Percentiles rank a stretch among this genome's conserved stretches.
phyloP scores from a whole-genome alignment of 2,329 filamentous ascomycete genomes.

The Colletotrichum aenigma region DNA sequence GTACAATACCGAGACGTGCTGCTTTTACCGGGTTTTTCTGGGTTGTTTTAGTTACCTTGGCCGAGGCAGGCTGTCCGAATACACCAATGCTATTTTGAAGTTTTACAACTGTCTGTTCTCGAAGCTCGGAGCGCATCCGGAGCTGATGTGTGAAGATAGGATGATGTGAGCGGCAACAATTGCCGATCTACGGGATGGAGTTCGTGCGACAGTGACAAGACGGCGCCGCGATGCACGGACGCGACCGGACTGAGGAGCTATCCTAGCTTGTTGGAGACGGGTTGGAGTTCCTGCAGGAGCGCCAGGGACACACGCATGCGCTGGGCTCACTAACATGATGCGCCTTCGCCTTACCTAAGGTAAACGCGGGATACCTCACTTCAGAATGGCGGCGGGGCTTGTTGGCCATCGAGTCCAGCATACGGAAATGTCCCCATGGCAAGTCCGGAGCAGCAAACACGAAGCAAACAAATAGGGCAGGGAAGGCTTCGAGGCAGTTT shows the following conservation, averaged over 20 bases:
- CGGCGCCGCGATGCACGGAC: neutral
- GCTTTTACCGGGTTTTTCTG: conserved; percentile 22
- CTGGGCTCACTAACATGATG: neutral
- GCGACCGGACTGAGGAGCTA: neutral
- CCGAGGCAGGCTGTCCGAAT: conserved; percentile 16
- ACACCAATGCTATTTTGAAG: conserved; percentile 17
- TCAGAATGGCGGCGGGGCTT: neutral
- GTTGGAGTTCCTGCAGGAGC: conserved; percentile 5
- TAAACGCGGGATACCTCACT: neutral
- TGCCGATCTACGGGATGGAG: neutral
- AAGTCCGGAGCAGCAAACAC: neutral
- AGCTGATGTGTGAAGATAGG: neutral
- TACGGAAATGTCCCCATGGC: neutral
- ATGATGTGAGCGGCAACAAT: neutral
- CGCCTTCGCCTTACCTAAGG: neutral
- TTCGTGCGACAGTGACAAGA: neutral
- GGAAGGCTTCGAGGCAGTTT: neutral
- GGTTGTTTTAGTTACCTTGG: conserved; percentile 20
- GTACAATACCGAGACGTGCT: conserved; percentile 22
- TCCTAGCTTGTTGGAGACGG: neutral
- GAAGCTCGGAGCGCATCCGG: neutral
- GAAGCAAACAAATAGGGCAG: neutral
- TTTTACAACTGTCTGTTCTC: neutral
- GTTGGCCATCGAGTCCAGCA: neutral
- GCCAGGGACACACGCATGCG: neutral